Evolutionary conservation across 768 basidiomycete species (phyloP).

Genomic region (Tricholoma hemisulphureum): DNA sequence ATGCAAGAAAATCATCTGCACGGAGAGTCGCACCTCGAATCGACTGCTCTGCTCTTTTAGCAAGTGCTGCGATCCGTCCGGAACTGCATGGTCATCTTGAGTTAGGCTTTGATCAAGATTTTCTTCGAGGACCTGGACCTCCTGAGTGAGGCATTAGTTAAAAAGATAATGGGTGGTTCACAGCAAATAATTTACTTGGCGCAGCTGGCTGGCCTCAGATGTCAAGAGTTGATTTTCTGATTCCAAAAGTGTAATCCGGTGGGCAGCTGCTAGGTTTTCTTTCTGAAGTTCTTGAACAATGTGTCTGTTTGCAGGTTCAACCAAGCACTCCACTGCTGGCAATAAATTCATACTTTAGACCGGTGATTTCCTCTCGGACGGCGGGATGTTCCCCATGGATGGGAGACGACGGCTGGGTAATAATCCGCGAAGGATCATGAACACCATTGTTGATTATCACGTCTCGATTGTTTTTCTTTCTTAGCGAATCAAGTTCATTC

Average conservation of each 20-base stretch:
- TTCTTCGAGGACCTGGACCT: slow-evolving; percentile 74
- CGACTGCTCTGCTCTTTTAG: slow-evolving; percentile 49
- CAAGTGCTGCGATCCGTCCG: slow-evolving; percentile 34
- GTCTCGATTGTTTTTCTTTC: slow-evolving; percentile 64
- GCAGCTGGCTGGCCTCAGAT: slow-evolving; percentile 69
- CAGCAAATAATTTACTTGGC: slow-evolving; percentile 47
- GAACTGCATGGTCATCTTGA: slow-evolving; percentile 44
- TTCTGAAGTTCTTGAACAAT: slow-evolving; percentile 88
- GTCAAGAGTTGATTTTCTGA: slow-evolving; percentile 72
- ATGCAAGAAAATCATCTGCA: not conserved
- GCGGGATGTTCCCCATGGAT: slow-evolving; percentile 20
- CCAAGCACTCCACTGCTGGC: not conserved
- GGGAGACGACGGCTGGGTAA: slow-evolving; percentile 19
- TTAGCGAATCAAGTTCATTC: slow-evolving; percentile 53
- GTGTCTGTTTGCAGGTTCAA: slow-evolving; percentile 46
- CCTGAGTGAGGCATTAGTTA: slow-evolving; percentile 40
- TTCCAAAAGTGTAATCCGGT: slow-evolving; percentile 69
- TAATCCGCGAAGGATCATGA: slow-evolving; percentile 19
- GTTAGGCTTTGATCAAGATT: slow-evolving; percentile 62
- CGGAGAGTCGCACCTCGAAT: slow-evolving; percentile 45
- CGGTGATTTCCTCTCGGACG: slow-evolving; percentile 68
- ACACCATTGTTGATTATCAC: slow-evolving; percentile 43
- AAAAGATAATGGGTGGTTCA: not conserved
- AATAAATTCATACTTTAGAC: slow-evolving; percentile 62
- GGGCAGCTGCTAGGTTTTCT: slow-evolving; percentile 62